A percentile compares a stretch with the other conserved stretches of the same genome.
Conservation (phyloP, 2,329 filamentous ascomycete genomes). For the Lanzia echinophila region DNA sequence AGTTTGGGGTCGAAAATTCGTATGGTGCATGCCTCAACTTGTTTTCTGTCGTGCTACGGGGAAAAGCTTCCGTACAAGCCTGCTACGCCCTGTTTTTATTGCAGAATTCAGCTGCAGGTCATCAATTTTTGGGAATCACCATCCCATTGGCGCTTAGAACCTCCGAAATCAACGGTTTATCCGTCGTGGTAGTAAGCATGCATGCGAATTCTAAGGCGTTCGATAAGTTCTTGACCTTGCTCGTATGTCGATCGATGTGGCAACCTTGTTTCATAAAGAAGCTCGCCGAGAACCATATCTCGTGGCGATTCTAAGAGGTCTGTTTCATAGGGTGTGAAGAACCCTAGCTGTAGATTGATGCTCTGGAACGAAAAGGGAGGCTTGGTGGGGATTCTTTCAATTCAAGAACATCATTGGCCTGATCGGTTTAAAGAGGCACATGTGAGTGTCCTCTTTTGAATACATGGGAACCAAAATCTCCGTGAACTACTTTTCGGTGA, state of each 20-base stretch:
- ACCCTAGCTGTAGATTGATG: constrained; percentile 4
- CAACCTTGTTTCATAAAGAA: constrained; percentile 5
- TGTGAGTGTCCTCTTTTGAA: constrained; percentile 6
- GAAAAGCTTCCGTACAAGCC: constrained; percentile 9
- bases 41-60: constrained; percentile 11
- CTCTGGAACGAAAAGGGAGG: not conserved
- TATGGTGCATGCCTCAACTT: constrained; percentile 5
- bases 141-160: constrained; percentile 9
- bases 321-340: not conserved
- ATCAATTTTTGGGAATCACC: constrained; percentile 7
- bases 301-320: not conserved
- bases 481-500: not conserved
- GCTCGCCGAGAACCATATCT: not conserved
- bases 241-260: constrained; percentile 1
- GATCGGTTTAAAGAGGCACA: not conserved
- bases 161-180: constrained; percentile 3
- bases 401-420: constrained; percentile 3
- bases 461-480: not conserved
- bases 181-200: constrained; percentile 5
- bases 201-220: constrained; percentile 2
- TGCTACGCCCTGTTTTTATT: constrained; percentile 1
- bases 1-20: constrained; percentile 3
- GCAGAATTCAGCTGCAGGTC: constrained; percentile 11
- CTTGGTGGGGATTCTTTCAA: constrained; percentile 1
- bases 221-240: constrained; percentile 4